Conservation (phyloP, 768 basidiomycete species). For the Cyclocybe cylindracea region DNA sequence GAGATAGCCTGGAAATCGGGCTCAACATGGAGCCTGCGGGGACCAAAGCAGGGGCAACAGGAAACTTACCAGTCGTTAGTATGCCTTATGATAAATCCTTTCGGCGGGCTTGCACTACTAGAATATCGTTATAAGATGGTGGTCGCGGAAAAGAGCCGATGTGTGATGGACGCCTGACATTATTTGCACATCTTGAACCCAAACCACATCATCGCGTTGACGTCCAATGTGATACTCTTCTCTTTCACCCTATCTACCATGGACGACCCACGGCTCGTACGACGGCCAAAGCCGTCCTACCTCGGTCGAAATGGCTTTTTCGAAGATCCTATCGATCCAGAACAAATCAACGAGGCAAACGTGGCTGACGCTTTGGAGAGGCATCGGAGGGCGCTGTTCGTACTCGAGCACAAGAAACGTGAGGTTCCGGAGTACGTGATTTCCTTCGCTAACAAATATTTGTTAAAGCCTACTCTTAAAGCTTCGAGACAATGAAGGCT, state of each 20-base stretch:
- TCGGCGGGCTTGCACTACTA: neutral
- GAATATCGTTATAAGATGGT: neutral
- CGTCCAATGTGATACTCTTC: neutral
- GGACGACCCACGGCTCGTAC: neutral
- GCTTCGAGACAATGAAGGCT: constrained; percentile 37
- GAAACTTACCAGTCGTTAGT: neutral
- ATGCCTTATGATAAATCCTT: neutral
- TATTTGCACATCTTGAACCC: neutral
- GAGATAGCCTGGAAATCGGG: too few relatives aligned
- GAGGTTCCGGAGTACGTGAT: constrained; percentile 40
- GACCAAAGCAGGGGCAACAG: neutral
- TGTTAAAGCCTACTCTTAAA: constrained; percentile 10
- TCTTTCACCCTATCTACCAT: neutral
- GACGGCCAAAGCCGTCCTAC: constrained; percentile 10
- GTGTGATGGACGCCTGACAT: neutral
- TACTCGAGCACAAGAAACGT: constrained; percentile 39
- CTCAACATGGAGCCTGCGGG: too few relatives aligned
- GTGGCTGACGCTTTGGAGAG: constrained; percentile 23
- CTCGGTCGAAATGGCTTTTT: constrained; percentile 14
- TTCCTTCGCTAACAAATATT: neutral
- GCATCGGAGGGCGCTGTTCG: constrained; percentile 37
- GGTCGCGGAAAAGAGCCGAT: neutral
- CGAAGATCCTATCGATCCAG: constrained; percentile 7
- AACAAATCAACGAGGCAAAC: constrained; percentile 7
- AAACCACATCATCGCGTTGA: neutral